phyloP scores from a whole-genome alignment of 768 basidiomycete genomes.

The Russula virescens region DNA sequence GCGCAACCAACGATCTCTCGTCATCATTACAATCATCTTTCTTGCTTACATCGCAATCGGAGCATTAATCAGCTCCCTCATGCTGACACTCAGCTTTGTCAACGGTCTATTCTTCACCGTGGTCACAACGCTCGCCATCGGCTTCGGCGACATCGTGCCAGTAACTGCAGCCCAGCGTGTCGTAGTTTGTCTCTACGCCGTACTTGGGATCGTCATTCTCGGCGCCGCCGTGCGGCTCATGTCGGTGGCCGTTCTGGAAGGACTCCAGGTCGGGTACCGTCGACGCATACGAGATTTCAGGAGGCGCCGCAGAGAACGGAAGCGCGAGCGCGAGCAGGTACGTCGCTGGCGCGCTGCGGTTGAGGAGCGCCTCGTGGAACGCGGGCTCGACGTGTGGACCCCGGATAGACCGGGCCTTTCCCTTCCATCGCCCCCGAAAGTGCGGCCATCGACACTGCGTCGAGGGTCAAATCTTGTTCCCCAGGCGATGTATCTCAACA shows the following conservation, averaged over 20 bases:
- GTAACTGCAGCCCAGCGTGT: constrained; percentile 44
- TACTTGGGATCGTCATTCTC: constrained; percentile 57
- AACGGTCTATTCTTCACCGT: constrained; percentile 75
- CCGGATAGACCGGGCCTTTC: constrained; percentile 25
- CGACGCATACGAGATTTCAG: constrained; percentile 46
- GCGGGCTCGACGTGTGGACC: constrained; percentile 50
- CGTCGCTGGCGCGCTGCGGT: constrained; percentile 55
- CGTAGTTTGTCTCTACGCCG: constrained; percentile 53
- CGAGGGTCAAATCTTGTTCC: constrained; percentile 27
- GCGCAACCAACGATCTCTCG: constrained; percentile 70
- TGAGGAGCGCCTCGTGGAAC: constrained; percentile 54
- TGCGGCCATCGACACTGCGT: constrained; percentile 17
- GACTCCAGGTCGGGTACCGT: constrained; percentile 59
- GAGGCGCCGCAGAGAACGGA: constrained; percentile 39
- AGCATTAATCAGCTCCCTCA: constrained; percentile 49
- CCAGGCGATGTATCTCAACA: constrained; percentile 50
- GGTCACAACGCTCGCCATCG: constrained; percentile 59
- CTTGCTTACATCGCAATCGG: constrained; percentile 72
- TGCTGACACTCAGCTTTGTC: constrained; percentile 55
- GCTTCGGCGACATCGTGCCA: constrained; percentile 75
- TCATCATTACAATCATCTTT: constrained; percentile 70
- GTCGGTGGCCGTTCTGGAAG: constrained; percentile 64
- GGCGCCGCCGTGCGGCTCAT: constrained; percentile 32
- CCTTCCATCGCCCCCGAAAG: not conserved
- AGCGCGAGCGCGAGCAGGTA: constrained; percentile 41